Percentiles rank a stretch among this genome's conserved stretches.
Conservation (phyloP, 1,284 basidiomycete species). For the Ustilago xerochloae region DNA sequence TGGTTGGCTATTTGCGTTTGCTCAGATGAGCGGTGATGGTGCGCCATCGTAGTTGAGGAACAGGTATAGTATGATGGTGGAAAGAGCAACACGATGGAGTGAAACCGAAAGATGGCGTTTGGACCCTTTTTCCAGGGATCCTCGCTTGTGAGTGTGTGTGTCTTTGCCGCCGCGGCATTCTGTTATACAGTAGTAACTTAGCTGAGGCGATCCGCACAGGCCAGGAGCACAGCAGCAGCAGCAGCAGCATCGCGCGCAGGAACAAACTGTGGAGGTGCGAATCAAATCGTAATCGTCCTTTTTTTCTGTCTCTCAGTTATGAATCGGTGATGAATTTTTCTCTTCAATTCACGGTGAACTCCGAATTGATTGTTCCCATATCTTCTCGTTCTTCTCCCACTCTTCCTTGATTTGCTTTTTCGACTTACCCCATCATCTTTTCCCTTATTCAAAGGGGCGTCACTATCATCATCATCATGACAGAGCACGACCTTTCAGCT, state of each 20-base stretch:
- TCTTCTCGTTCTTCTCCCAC: background rate
- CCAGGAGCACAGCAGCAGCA: constrained; percentile 7
- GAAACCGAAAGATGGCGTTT: constrained; percentile 14
- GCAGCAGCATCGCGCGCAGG: background rate
- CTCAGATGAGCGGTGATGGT: background rate
- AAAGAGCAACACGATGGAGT: background rate
- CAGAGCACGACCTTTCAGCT: constrained; percentile 35
- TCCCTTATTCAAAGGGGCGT: background rate
- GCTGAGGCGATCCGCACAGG: constrained; percentile 6
- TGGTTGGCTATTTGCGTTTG: no score
- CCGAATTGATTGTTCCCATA: background rate
- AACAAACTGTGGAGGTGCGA: constrained; percentile 17
- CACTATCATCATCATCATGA: background rate
- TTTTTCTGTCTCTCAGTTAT: background rate
- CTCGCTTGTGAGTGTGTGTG: background rate
- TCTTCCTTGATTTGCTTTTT: no score
- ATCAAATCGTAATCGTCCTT: background rate
- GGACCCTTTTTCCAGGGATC: constrained; percentile 16
- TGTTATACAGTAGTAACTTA: background rate
- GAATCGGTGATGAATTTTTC: constrained; percentile 39
- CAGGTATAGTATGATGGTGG: background rate
- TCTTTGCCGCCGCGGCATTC: no score
- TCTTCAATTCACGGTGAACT: background rate
- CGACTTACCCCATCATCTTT: background rate
- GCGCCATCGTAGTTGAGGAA: no score